Evolutionary conservation across 1,284 basidiomycete species (phyloP).

Genomic region (Ganoderma boninense): DNA sequence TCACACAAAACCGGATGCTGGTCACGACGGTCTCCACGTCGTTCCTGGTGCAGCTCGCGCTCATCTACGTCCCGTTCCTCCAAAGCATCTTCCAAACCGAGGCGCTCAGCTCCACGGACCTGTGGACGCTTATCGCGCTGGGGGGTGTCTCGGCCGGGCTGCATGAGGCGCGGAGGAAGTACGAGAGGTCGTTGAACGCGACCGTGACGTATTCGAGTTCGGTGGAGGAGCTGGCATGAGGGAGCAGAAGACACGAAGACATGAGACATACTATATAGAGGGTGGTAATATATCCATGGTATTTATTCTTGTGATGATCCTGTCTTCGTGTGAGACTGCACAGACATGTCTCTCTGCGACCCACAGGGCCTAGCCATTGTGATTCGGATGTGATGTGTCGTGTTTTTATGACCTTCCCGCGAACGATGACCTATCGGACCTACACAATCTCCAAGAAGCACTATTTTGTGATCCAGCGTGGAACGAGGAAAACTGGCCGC

Average conservation of each 20-base stretch:
- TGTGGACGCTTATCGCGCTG: conserved; percentile 77
- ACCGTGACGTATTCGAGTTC: conserved; percentile 44
- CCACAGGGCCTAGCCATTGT: too few species aligned
- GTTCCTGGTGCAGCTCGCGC: conserved; percentile 81
- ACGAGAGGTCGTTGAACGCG: conserved; percentile 66
- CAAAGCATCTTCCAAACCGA: conserved; percentile 96
- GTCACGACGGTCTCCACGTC: conserved; percentile 88
- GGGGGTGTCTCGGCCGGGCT: conserved; percentile 73
- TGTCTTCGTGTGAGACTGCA: background rate
- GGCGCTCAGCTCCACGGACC: conserved; percentile 73
- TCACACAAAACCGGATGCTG: conserved; percentile 90
- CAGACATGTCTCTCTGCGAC: too few species aligned
- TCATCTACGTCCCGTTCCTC: conserved; percentile 92
- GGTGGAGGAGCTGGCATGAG: conserved; percentile 55
- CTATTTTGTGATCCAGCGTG: too few species aligned
- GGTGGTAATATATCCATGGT: conserved; percentile 18
- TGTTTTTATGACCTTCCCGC: too few species aligned
- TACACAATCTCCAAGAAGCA: too few species aligned
- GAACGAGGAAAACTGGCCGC: too few species aligned
- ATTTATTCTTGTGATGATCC: conserved; percentile 1
- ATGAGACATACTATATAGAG: conserved; percentile 20
- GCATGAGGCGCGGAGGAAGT: conserved; percentile 85
- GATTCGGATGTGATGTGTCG: too few species aligned
- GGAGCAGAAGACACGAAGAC: background rate
- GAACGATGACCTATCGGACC: too few species aligned